Evolutionary conservation across 495 filamentous ascomycete genomes (phyloP).

Genomic region (Tuber aestivum): DNA sequence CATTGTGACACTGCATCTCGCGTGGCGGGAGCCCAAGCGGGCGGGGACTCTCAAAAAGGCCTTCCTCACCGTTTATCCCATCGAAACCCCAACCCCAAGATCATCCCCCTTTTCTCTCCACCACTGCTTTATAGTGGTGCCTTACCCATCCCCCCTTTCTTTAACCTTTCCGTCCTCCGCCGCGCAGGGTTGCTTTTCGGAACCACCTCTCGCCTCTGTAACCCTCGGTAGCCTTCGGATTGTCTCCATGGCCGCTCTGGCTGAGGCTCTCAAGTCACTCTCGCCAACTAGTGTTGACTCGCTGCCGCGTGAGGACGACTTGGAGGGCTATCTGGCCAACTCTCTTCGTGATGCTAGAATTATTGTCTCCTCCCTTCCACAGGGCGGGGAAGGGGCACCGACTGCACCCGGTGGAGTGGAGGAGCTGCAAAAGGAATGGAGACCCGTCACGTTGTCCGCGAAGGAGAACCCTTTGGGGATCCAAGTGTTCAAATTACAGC

Average conservation of each 20-base stretch:
- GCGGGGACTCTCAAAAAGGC: not conserved
- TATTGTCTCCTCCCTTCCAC: conserved; percentile 66
- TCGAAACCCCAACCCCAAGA: not conserved
- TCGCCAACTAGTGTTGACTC: conserved; percentile 51
- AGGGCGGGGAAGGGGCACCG: conserved; percentile 14
- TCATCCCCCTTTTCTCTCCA: not conserved
- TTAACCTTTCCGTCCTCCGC: not conserved
- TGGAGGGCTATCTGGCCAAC: conserved; percentile 49
- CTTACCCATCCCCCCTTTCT: not conserved
- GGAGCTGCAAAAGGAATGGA: conserved; percentile 75
- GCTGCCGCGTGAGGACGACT: conserved; percentile 55
- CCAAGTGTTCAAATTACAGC: conserved; percentile 68
- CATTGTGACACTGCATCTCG: not conserved
- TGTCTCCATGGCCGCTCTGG: conserved; percentile 55
- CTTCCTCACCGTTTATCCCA: not conserved
- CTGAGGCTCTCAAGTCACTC: conserved; percentile 70
- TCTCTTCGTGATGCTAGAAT: conserved; percentile 61
- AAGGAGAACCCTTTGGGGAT: conserved; percentile 73
- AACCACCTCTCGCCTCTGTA: not conserved
- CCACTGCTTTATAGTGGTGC: not conserved
- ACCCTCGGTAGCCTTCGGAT: not conserved
- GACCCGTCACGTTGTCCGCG: conserved; percentile 63
- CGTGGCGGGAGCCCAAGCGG: not conserved
- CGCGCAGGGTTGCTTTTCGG: not conserved
- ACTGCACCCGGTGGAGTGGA: conserved; percentile 45